Base-by-base conservation (phyloP, 306 rosid genomes). In the Sesbania bispinosa region DNA sequence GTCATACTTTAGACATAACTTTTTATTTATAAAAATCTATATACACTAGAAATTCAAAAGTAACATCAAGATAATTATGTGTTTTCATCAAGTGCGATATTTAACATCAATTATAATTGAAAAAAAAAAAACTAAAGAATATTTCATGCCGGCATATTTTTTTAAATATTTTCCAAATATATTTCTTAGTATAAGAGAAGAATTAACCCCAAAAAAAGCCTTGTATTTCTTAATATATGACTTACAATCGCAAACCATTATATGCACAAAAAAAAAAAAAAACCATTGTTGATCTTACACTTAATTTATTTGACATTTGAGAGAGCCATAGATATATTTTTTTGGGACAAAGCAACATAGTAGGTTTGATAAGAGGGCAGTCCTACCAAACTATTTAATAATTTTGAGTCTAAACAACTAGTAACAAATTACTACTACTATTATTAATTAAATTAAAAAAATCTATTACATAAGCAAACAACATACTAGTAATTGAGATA, bases 271-370 rank as follows among this genome's bases (percentile, higher is more conserved):
- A n/a, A n/a, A n/a, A n/a, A n/a, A n/a, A n/a, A n/a, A n/a, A n/a
- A n/a, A n/a, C n/a, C n/a, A n/a, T n/a, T n/a, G n/a, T n/a, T n/a
- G n/a, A n/a, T n/a, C n/a, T n/a, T n/a, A n/a, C n/a, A n/a, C n/a
- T n/a, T n/a, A n/a, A n/a, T n/a, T n/a, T n/a, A n/a, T n/a, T n/a
- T n/a, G n/a, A n/a, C n/a, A n/a, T n/a, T n/a, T n/a, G n/a, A n/a
- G n/a, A n/a, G n/a, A n/a, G n/a, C n/a, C n/a, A n/a, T n/a, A n/a
- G n/a, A n/a, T 3, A 26, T 3, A 26, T 26, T 26, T 26, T 59
- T 33, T 33, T 35, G 15, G 38, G 47, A 35, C 67, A 18, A 61
- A 61, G 67, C 73, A 68, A 68, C 73, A 30, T 33, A 27, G 1
- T 47, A 46, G 14, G 16, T 15, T 16, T 46, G 13, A 50, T 13